A percentile compares a stretch with the other conserved stretches of the same genome.
phyloP scores from a whole-genome alignment of 2,329 filamentous ascomycete genomes.

The Beauveria bassiana region DNA sequence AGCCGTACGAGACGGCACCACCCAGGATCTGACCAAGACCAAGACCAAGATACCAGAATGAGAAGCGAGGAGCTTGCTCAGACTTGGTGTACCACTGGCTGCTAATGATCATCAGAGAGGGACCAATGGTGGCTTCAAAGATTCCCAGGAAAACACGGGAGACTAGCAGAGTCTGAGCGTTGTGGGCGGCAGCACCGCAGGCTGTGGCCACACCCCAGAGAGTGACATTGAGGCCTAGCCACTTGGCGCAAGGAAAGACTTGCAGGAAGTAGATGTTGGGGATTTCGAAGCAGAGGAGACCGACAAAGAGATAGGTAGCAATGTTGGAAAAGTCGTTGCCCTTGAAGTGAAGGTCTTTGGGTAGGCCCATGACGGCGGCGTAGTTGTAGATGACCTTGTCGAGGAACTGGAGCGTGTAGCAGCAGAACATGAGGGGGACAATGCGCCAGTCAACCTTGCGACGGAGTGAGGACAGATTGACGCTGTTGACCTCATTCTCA shows the following conservation, averaged over 20 bases:
- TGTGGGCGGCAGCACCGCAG: constrained; percentile 43
- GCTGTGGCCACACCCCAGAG: constrained; percentile 52
- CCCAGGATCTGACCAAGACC: constrained; percentile 56
- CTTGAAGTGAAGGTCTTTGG: constrained; percentile 36
- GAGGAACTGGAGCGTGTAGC: constrained; percentile 56
- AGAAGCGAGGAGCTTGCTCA: constrained; percentile 52
- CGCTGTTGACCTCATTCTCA: constrained; percentile 23
- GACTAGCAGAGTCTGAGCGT: constrained; percentile 45
- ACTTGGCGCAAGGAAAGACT: constrained; percentile 51
- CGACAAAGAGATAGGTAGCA: constrained; percentile 56
- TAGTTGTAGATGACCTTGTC: constrained; percentile 61
- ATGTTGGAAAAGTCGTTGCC: constrained; percentile 57
- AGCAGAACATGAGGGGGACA: constrained; percentile 53
- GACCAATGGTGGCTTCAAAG: constrained; percentile 53
- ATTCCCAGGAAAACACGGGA: constrained; percentile 52
- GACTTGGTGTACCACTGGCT: constrained; percentile 55
- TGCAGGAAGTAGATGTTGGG: constrained; percentile 55
- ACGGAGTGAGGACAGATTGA: constrained; percentile 39
- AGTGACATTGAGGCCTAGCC: constrained; percentile 49
- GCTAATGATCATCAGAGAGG: constrained; percentile 53
- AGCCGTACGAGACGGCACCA: constrained; percentile 54
- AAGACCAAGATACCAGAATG: constrained; percentile 53
- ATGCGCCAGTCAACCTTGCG: constrained; percentile 52
- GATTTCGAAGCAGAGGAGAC: constrained; percentile 49
- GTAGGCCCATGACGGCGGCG: constrained; percentile 58